These are phyloP conservation scores for Sindora glabra DNA, from an alignment of 306 rosid genomes.

Conservation along the genomic window DNA sequence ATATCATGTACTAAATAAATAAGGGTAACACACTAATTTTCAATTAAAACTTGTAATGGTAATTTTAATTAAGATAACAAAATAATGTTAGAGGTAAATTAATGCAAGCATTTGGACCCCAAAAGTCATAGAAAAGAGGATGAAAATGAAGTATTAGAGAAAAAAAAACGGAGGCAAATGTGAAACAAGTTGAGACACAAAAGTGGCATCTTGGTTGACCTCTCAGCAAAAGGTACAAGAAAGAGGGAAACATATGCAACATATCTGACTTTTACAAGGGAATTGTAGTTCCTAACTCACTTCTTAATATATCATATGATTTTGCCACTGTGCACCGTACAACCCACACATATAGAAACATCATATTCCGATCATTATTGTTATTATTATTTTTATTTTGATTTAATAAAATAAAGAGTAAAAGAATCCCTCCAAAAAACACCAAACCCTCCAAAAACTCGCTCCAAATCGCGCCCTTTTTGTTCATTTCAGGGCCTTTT, in stretches of 20 bases:
- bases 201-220: conserved; percentile 21
- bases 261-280: background rate
- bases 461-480: conserved; percentile 38
- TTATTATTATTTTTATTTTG: too few species aligned
- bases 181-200: background rate
- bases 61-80: too few species aligned
- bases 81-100: too few species aligned
- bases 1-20: too few species aligned
- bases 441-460: background rate
- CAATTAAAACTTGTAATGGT: too few species aligned
- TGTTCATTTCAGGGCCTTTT: conserved; percentile 24
- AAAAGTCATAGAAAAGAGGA: background rate
- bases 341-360: background rate
- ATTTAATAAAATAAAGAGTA: too few species aligned
- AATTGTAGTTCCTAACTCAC: background rate
- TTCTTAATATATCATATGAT: background rate
- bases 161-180: background rate
- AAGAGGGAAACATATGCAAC: background rate
- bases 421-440: too few species aligned
- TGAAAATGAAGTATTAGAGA: background rate
- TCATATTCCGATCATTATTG: too few species aligned
- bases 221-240: conserved; percentile 6
- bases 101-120: background rate
- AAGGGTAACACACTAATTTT: too few species aligned
- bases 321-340: background rate